Base-by-base conservation (phyloP, 1,139 yeast species). In the Debaryomyces singareniensis region DNA sequence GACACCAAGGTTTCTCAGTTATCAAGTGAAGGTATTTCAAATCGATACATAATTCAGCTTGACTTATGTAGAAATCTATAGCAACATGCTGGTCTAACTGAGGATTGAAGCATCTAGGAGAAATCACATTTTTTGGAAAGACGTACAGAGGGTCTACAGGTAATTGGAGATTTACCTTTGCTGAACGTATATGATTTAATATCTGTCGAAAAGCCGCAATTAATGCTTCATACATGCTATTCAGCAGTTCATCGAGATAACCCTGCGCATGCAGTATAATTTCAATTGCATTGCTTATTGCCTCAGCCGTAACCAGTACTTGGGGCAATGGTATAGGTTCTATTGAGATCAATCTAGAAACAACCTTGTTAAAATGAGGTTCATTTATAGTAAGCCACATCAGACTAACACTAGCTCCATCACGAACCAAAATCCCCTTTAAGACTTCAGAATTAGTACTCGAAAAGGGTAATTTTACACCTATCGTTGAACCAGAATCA, bases 11-110 rank as follows among this genome's bases (percentile, higher is more conserved):
- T 31, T 51, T 50, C 32, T 66, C 72, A 2, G 53, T 53, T 13
- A 67, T 56, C 24, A 39, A 40, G 31, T 58, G 63, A 13, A 67
- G 45, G 37, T 54, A 52, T 45, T 66, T 66, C 35, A 67, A 41
- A 37, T 67, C 73, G 2, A 67, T 42, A 35, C 72, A 66, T 5
- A 67, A 47, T 39, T 66, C 71, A 1, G 71, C 70, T 46, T 65
- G 72, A 35, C 58, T 60, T 27, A 67, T 48, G 38, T 67, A 67
- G 22, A 65, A 37, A 35, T 67, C 73, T 13, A 66, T 41, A 4
- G 71, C 51, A 9, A 62, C 43, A 22, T 49, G 49, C 4, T 47
- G 39, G 5, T 58, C 49, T 14, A 67, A 46, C 13, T 43, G 51
- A 2, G 72, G 72, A 26, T 56, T 58, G 36, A 63, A 67, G 18